phyloP scores from a whole-genome alignment of 2,329 filamentous ascomycete species.

The Verticillium isaacii region DNA sequence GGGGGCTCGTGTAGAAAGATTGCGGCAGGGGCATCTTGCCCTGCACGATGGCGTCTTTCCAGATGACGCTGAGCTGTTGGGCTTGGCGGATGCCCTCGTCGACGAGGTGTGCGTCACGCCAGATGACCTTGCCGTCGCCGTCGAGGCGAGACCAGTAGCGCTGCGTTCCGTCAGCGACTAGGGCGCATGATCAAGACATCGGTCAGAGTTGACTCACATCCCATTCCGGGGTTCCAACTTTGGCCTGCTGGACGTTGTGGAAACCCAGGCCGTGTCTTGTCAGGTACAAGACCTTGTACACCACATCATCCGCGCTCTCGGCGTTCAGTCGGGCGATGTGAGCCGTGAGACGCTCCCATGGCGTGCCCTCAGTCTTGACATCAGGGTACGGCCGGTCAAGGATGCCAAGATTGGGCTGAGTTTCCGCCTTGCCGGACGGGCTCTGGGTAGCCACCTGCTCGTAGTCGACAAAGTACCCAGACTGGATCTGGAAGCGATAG shows the following conservation, averaged over 20 bases:
- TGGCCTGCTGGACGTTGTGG: constrained; percentile 44
- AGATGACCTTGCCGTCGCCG: constrained; percentile 28
- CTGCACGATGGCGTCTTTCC: constrained; percentile 35
- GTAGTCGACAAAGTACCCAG: neutral
- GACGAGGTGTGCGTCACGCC: constrained; percentile 45
- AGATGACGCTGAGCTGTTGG: constrained; percentile 43
- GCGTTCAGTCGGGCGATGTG: constrained; percentile 43
- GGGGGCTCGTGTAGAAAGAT: constrained; percentile 52
- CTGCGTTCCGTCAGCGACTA: constrained; percentile 12
- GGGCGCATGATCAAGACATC: neutral
- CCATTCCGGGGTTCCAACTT: constrained; percentile 53
- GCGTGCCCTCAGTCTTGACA: constrained; percentile 26
- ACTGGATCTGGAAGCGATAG: neutral
- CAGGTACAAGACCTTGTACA: constrained; percentile 49
- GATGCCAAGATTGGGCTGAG: constrained; percentile 47
- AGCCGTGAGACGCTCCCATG: constrained; percentile 46
- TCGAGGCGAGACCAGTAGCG: constrained; percentile 32
- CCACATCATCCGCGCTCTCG: constrained; percentile 31
- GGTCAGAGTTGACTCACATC: constrained; percentile 29
- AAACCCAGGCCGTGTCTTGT: constrained; percentile 54
- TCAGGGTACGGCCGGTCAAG: constrained; percentile 35
- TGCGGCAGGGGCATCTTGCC: constrained; percentile 48
- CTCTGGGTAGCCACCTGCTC: neutral
- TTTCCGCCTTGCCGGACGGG: constrained; percentile 25
- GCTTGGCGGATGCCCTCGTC: constrained; percentile 49